Evolutionary conservation across 2,329 filamentous ascomycete species (phyloP), one percentile per base, ranked within the genome.

Genomic region (Talaromyces marneffei): DNA sequence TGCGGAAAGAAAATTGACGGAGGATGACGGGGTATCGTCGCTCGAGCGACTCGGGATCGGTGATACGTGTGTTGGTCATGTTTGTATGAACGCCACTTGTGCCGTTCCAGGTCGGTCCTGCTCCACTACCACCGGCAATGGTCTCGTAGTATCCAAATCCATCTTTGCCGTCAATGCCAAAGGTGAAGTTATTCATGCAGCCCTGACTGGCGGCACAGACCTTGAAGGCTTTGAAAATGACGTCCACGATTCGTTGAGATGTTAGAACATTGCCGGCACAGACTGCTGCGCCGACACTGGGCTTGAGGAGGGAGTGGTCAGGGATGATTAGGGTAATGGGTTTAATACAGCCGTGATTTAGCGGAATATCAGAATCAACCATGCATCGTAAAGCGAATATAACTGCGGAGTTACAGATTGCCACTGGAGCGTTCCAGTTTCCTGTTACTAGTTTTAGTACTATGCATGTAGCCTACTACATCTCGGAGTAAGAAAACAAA

Each of bases 221-320:
- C 9, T 62, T 57, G 64, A 73, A 72, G 10, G 71, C 69, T 25
- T 66, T 79, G 63, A 72, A 65, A n/a, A 73, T 65, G 39, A 71
- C 63, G 55, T 73, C 71, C 23, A 65, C 64, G 39, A 73, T 66
- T 1, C 71, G 65, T 57, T 73, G 71, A 4, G 68, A 70, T 9
- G 71, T 72, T 6, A 63, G 56, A 1, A 65, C 64, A 35, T 72
- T 73, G 14, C 67, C 67, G 10, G 65, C 70, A 39, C 63, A 66
- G 9, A 69, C 66, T 4, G 71, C 71, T 3, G 69, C 70, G 2
- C 53, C 54, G n/a, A 39, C 52, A 2, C n/a, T 50, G 6, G 57
- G 57, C 16, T 20, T 23, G 8, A 59, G 57, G 1, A 59, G 10
- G 7, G 57, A 59, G 27, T 59, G 18, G 8, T 59, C 57, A 3